These are phyloP conservation scores for Tricholoma furcatifolium DNA, from an alignment of 768 basidiomycete species.

Conservation along the genomic window DNA sequence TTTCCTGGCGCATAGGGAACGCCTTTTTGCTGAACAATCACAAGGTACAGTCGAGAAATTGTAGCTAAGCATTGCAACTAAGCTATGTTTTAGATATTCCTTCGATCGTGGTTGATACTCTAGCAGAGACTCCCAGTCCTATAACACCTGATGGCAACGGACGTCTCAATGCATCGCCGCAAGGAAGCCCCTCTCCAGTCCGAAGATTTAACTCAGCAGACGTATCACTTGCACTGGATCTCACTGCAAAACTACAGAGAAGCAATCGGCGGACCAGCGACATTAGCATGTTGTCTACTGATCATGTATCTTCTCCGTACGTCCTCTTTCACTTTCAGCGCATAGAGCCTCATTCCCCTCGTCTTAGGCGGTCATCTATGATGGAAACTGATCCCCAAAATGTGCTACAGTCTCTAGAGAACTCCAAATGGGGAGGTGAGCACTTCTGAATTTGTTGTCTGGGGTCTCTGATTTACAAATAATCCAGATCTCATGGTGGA, in stretches of 20 bases:
- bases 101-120: conserved; percentile 64
- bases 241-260: conserved; percentile 48
- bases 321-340: background rate
- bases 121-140: conserved; percentile 49
- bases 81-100: conserved; percentile 53
- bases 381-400: conserved; percentile 45
- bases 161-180: conserved; percentile 19
- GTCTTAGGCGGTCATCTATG: conserved; percentile 35
- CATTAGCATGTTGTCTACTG: conserved; percentile 56
- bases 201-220: conserved; percentile 40
- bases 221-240: conserved; percentile 45
- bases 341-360: conserved; percentile 7
- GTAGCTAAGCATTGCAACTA: background rate
- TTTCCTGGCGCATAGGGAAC: conserved; percentile 55
- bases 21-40: conserved; percentile 35
- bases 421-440: conserved; percentile 74
- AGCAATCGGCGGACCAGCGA: conserved; percentile 57
- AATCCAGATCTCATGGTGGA: conserved; percentile 39
- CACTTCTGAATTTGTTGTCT: conserved; percentile 1
- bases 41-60: conserved; percentile 31
- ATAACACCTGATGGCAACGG: conserved; percentile 30
- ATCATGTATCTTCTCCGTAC: conserved; percentile 50
- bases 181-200: conserved; percentile 39
- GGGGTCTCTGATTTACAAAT: conserved; percentile 10
- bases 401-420: conserved; percentile 57